Percentiles rank a stretch among this genome's conserved stretches.
phyloP scores from a whole-genome alignment of 345 rosid genomes.

The Leavenworthia alabamica region DNA sequence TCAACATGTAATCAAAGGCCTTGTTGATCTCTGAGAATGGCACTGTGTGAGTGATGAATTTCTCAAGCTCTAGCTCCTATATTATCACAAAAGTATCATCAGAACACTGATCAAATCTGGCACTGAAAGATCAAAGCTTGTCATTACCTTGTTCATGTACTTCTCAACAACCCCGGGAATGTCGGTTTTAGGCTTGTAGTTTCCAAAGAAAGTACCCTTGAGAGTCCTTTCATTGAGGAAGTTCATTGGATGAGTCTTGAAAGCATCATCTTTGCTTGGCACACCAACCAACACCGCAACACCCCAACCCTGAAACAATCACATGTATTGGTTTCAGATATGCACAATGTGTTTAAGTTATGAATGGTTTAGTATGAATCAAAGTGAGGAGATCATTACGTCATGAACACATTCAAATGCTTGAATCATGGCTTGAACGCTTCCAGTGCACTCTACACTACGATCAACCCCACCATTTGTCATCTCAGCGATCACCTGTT shows the following conservation, averaged over 20 bases:
- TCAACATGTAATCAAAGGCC: conserved; percentile 52
- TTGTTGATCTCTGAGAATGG: conserved; percentile 58
- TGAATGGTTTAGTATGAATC: neutral
- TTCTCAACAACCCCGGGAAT: conserved; percentile 56
- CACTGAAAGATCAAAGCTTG: neutral
- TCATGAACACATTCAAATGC: conserved; percentile 89
- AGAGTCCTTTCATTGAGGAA: conserved; percentile 60
- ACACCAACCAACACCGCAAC: conserved; percentile 69
- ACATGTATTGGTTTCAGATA: neutral
- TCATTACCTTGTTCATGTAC: conserved; percentile 53
- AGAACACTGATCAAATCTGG: neutral
- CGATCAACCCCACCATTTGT: conserved; percentile 77
- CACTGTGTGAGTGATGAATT: conserved; percentile 52
- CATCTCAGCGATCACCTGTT: conserved; percentile 72
- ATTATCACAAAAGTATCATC: neutral
- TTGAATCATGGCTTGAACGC: conserved; percentile 64
- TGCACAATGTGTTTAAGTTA: neutral
- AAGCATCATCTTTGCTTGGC: conserved; percentile 54
- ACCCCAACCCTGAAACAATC: conserved; percentile 60
- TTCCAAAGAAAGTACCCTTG: conserved; percentile 63
- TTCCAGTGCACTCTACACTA: conserved; percentile 75
- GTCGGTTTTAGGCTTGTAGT: conserved; percentile 59
- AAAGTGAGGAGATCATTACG: conserved; percentile 30
- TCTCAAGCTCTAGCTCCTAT: conserved; percentile 48
- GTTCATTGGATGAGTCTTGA: conserved; percentile 57